A percentile compares a stretch with the other conserved stretches of the same genome.
phyloP scores from a whole-genome alignment of 495 filamentous ascomycete genomes.

The Lasiosphaeria miniovina region DNA sequence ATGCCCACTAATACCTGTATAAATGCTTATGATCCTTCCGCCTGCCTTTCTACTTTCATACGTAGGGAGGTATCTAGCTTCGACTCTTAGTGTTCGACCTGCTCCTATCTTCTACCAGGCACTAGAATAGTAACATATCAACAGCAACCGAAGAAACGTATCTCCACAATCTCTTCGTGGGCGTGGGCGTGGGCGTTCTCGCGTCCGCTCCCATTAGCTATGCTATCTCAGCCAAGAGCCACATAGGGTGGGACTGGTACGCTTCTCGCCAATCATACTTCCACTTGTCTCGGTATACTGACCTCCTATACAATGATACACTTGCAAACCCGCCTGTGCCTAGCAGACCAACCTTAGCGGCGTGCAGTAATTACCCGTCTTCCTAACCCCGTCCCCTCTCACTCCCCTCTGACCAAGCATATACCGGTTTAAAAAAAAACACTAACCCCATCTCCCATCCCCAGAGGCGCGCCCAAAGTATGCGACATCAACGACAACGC shows the following conservation, averaged over 20 bases:
- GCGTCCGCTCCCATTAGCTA: conserved; percentile 4
- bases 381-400: neutral
- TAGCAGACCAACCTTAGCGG: conserved; percentile 13
- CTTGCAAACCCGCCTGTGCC: conserved; percentile 19
- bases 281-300: neutral
- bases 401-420: neutral
- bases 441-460: neutral
- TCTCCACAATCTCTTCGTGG: conserved; percentile 10
- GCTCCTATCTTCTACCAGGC: neutral
- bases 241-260: conserved; percentile 21
- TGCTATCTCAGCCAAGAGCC: conserved; percentile 15
- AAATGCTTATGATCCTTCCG: too few relatives aligned
- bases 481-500: conserved; percentile 18
- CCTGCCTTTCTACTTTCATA: too few relatives aligned
- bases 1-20: too few relatives aligned
- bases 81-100: neutral
- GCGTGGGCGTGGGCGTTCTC: neutral
- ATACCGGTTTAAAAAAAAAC: too few relatives aligned
- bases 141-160: neutral
- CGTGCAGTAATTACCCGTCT: neutral
- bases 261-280: neutral
- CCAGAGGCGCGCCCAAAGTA: conserved; percentile 13
- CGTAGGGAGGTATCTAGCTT: too few relatives aligned
- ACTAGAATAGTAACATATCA: neutral
- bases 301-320: too few relatives aligned